Evolutionary conservation across 805 yeast species (phyloP).

Genomic region (fission yeast (Schizosaccharomyces pombe)): DNA sequence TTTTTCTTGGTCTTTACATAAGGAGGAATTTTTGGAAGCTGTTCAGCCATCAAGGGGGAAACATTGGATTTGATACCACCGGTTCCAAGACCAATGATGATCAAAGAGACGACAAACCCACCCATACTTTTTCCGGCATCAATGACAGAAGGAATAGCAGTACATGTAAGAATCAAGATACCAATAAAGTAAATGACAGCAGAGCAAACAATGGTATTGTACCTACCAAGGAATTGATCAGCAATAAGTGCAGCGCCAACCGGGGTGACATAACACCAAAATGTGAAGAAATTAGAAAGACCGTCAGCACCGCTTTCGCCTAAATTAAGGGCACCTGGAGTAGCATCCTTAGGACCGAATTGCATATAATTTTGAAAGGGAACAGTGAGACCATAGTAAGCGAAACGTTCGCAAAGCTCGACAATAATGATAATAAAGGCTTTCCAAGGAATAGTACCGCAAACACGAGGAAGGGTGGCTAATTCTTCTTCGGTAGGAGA

Average conservation of each 20-base stretch:
- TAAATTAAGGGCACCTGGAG: slow-evolving; percentile 31
- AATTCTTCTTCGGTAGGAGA: slow-evolving; percentile 25
- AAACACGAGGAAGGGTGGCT: slow-evolving; percentile 27
- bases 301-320: slow-evolving; percentile 46
- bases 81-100: slow-evolving; percentile 49
- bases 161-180: slow-evolving; percentile 38
- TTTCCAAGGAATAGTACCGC: slow-evolving; percentile 29
- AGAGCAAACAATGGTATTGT: slow-evolving; percentile 39
- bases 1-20: slow-evolving; percentile 31
- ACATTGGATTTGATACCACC: slow-evolving; percentile 65
- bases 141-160: slow-evolving; percentile 41
- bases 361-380: slow-evolving; percentile 64
- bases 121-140: slow-evolving; percentile 27
- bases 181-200: slow-evolving; percentile 38
- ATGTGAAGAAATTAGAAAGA: slow-evolving; percentile 49
- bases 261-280: slow-evolving; percentile 67
- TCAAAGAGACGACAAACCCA: slow-evolving; percentile 34
- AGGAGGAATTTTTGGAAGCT: slow-evolving; percentile 37
- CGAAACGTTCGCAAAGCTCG: slow-evolving; percentile 60
- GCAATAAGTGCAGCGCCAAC: slow-evolving; percentile 52
- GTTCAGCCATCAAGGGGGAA: slow-evolving; percentile 54
- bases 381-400: slow-evolving; percentile 51
- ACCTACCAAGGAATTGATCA: slow-evolving; percentile 53
- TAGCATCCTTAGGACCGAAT: slow-evolving; percentile 12
- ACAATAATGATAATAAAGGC: slow-evolving; percentile 45